Evolutionary conservation across 106 monocot genomes (phyloP), one percentile per base, ranked within the genome.

Genomic region (Dioscorea alata): DNA sequence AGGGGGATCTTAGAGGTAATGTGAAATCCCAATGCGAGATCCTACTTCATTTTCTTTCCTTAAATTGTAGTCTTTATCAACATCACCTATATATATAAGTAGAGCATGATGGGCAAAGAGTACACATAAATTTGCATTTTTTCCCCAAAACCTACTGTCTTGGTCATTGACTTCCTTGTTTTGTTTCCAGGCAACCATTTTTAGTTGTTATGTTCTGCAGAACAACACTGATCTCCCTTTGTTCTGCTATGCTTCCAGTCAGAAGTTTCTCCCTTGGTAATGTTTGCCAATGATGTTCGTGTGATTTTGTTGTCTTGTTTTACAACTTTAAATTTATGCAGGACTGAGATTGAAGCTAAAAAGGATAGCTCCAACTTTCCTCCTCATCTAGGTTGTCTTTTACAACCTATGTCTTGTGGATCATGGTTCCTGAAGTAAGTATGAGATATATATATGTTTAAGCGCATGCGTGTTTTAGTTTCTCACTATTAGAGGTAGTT

Each of bases 401-500:
- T 94, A 71, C 78, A 79, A 75, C 87, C 87, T 48, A 81, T 64
- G 53, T 86, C 85, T 19, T 59, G 76, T 28, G 74, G 61, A 71
- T 94, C 94, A 68, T 94, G 94, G 94, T 85, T 94, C 69, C 67
- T 72, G 9, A 94, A 75, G 94, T 90, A 80, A 81, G 83, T 76
- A 69, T 57, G 12, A 58, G 31, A 23, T 12, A 52, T 0, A 65
- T 8, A 0, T 42, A 10, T 42, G 42, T 10, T 42, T 42, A 42
- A 0, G 42, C 6, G 9, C 42, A 42, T 8, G 42, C 6, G 9
- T 42, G 5, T 42, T 10, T 42, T 42, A 8, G 42, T 2, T 42
- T 28, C 28, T 28, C 28, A 28, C 28, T 28, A 3, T 28, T 28
- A 28, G 28, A 28, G 28, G 28, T 28, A 28, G 28, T 28, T 28